A percentile compares a stretch with the other conserved stretches of the same genome.
Conservation (phyloP, 768 basidiomycete genomes). For the Phlebiopsis gigantea region DNA sequence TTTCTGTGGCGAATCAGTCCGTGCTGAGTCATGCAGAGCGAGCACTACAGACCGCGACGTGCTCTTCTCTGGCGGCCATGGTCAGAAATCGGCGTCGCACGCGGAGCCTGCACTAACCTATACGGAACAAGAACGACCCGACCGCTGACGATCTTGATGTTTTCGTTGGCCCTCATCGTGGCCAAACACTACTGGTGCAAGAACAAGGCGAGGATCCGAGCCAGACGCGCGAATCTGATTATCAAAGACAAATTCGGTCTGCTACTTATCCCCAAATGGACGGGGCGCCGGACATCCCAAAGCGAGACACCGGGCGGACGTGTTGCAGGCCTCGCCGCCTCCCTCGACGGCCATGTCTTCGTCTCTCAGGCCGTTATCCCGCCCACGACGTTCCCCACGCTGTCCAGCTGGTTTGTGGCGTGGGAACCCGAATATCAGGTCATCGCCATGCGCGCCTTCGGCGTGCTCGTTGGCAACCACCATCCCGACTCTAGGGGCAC, state of each 20-base stretch:
- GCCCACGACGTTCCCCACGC: neutral
- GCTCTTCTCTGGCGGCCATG: constrained; percentile 30
- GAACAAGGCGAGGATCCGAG: too few species aligned
- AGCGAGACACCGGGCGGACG: too few species aligned
- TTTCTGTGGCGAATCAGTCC: constrained; percentile 36
- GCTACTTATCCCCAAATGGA: too few species aligned
- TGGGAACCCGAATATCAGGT: neutral
- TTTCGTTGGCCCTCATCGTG: constrained; percentile 63
- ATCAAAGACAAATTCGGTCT: too few species aligned
- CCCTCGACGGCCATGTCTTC: neutral
- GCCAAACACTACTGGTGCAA: too few species aligned
- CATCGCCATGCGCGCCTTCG: neutral
- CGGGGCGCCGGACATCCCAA: too few species aligned
- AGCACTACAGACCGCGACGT: constrained; percentile 29
- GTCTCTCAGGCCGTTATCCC: neutral
- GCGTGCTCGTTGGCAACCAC: neutral
- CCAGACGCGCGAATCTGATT: too few species aligned
- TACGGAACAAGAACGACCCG: constrained; percentile 82
- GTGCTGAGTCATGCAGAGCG: neutral
- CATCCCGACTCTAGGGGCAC: neutral
- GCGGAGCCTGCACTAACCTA: constrained; percentile 31
- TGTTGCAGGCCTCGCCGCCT: too few species aligned
- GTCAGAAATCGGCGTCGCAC: neutral
- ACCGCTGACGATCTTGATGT: constrained; percentile 58
- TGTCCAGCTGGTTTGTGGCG: neutral